Conservation (phyloP, 345 rosid species). For the Bretschneidera sinensis region DNA sequence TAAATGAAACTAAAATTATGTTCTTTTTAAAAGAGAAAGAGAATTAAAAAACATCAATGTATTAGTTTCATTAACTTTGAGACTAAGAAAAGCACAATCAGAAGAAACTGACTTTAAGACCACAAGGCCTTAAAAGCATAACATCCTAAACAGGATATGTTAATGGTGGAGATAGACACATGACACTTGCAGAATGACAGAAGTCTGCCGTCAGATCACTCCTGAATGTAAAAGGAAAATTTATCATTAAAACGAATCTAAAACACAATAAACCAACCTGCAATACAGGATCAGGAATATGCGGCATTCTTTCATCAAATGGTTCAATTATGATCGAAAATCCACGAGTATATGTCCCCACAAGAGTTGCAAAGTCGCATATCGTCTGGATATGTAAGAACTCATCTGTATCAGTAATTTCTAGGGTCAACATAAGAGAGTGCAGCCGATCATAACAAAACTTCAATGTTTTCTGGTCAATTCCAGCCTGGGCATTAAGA, state of each 20-base stretch:
- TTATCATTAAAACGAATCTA: neutral
- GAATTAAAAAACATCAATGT: neutral
- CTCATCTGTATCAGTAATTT: slow-evolving; percentile 93
- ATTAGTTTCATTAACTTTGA: neutral
- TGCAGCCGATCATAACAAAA: slow-evolving; percentile 97
- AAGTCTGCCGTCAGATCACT: neutral
- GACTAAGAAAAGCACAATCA: neutral
- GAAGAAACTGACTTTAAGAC: neutral
- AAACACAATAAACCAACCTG: slow-evolving; percentile 47
- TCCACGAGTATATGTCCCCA: slow-evolving; percentile 86
- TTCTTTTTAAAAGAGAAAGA: neutral
- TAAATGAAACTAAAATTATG: neutral
- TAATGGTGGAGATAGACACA: neutral
- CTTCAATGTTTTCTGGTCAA: slow-evolving; percentile 86
- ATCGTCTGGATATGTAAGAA: slow-evolving; percentile 91
- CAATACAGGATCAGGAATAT: slow-evolving; percentile 92
- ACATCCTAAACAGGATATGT: neutral
- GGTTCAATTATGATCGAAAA: slow-evolving; percentile 96
- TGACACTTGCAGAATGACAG: neutral
- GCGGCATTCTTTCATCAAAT: slow-evolving; percentile 97
- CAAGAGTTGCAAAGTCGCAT: slow-evolving; percentile 95
- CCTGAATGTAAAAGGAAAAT: neutral
- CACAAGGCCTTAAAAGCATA: neutral
- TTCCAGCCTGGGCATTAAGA: slow-evolving; percentile 74
- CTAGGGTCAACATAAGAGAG: slow-evolving; percentile 89